A percentile compares a stretch with the other conserved stretches of the same genome.
Conservation (phyloP, 164 flowering plant species). For the Macadamia tetraphylla region DNA sequence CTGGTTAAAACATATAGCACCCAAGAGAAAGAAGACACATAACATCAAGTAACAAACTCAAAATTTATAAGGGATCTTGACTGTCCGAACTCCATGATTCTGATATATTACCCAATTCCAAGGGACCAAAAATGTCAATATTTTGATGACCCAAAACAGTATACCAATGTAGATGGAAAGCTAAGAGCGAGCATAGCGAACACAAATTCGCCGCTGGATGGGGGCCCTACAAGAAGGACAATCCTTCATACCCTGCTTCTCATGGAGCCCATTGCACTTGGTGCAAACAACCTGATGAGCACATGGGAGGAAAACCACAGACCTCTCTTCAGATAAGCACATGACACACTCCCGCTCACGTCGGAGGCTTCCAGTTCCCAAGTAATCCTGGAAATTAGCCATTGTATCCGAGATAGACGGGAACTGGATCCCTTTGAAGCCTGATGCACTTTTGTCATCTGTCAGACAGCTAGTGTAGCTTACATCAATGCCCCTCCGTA, state of each 20-base stretch:
- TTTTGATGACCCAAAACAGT: slow-evolving; percentile 27
- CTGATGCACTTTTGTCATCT: slow-evolving; percentile 24
- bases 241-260: slow-evolving; percentile 93
- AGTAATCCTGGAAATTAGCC: slow-evolving; percentile 21
- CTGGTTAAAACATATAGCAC: too few species aligned
- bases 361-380: slow-evolving; percentile 41
- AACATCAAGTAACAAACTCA: neutral
- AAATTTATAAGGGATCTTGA: slow-evolving; percentile 1
- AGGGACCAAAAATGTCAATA: slow-evolving; percentile 29
- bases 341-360: slow-evolving; percentile 94
- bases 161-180: slow-evolving; percentile 1
- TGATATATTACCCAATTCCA: slow-evolving; percentile 31
- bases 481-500: slow-evolving; percentile 68
- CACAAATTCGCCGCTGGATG: slow-evolving; percentile 72
- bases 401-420: slow-evolving; percentile 22
- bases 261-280: slow-evolving; percentile 91
- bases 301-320: slow-evolving; percentile 91
- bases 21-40: too few species aligned
- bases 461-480: slow-evolving; percentile 44
- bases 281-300: slow-evolving; percentile 96
- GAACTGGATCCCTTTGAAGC: slow-evolving; percentile 26
- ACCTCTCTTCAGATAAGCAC: slow-evolving; percentile 96
- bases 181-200: slow-evolving; percentile 58
- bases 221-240: slow-evolving; percentile 95
- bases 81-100: slow-evolving; percentile 10